These are phyloP conservation scores for Aphanoascus verrucosus DNA, from an alignment of 2,329 filamentous ascomycete genomes.

Conservation along the genomic window DNA sequence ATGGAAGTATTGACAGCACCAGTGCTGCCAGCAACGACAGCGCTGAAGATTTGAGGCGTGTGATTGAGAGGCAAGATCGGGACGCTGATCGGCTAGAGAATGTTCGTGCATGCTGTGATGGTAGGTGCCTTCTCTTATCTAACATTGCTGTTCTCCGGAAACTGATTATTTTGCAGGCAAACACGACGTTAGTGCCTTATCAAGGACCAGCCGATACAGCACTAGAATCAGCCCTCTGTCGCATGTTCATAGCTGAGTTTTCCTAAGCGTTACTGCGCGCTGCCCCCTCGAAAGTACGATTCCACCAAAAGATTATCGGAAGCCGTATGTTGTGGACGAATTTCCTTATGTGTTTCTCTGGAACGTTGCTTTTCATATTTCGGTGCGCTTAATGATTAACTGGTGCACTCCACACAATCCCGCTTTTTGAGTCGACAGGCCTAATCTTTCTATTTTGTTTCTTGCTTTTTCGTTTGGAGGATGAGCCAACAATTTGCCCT, in stretches of 20 bases:
- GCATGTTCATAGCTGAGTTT: conserved; percentile 28
- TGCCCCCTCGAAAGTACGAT: neutral
- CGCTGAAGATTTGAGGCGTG: conserved; percentile 68
- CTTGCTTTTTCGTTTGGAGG: neutral
- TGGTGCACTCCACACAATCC: conserved; percentile 5
- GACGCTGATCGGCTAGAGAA: conserved; percentile 80
- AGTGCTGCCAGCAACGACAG: conserved; percentile 51
- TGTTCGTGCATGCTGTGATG: conserved; percentile 93
- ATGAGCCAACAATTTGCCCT: conserved; percentile 1
- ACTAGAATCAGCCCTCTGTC: conserved; percentile 28
- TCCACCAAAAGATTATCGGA: conserved; percentile 5
- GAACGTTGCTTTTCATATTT: conserved; percentile 7
- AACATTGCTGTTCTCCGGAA: conserved; percentile 16
- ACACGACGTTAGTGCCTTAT: conserved; percentile 52
- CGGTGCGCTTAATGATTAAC: conserved; percentile 4
- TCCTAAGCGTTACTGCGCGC: neutral
- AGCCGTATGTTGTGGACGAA: conserved; percentile 15
- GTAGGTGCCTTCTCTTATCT: conserved; percentile 45
- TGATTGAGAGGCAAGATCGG: conserved; percentile 57
- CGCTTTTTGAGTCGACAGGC: neutral
- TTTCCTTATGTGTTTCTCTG: conserved; percentile 13
- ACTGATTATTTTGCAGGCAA: conserved; percentile 44
- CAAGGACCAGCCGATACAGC: conserved; percentile 34
- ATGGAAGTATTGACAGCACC: conserved; percentile 30
- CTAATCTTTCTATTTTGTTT: neutral